A percentile compares a stretch with the other conserved stretches of the same genome.
Evolutionary conservation across 768 basidiomycete genomes (phyloP).

Genomic region (Leucocoprinus leucothites): DNA sequence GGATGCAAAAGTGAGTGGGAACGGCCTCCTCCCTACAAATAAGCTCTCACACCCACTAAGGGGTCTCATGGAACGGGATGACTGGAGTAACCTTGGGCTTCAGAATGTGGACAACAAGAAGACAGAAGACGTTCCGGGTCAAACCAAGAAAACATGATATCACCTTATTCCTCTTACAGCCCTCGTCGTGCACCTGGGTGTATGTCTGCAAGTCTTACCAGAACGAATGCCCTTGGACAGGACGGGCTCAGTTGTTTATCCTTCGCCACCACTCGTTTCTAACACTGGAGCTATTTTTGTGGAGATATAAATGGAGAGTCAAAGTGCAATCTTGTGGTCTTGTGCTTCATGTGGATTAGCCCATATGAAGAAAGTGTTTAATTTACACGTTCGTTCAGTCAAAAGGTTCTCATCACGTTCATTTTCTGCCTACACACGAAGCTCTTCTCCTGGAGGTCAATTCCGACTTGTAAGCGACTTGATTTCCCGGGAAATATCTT

Average conservation of each 20-base stretch:
- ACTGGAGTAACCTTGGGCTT: slow-evolving; percentile 84
- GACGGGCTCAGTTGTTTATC: too few species aligned
- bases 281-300: too few species aligned
- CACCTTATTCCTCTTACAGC: too few species aligned
- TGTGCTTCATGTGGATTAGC: too few species aligned
- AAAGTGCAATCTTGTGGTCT: too few species aligned
- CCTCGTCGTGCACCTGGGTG: too few species aligned
- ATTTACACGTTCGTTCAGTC: background rate
- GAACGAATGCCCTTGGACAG: too few species aligned
- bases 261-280: too few species aligned
- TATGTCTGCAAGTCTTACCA: too few species aligned
- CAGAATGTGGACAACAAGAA: slow-evolving; percentile 42
- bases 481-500: background rate
- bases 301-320: too few species aligned
- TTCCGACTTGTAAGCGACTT: background rate
- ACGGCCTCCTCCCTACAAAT: background rate
- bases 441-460: background rate
- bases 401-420: background rate
- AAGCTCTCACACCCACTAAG: slow-evolving; percentile 32
- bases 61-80: slow-evolving; percentile 85
- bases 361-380: too few species aligned
- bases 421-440: background rate
- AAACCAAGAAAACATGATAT: background rate
- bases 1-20: slow-evolving; percentile 76
- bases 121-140: slow-evolving; percentile 15